These are phyloP conservation scores for Tetrapisispora taiwanensis DNA, from an alignment of 805 yeast species.

Conservation along the genomic window DNA sequence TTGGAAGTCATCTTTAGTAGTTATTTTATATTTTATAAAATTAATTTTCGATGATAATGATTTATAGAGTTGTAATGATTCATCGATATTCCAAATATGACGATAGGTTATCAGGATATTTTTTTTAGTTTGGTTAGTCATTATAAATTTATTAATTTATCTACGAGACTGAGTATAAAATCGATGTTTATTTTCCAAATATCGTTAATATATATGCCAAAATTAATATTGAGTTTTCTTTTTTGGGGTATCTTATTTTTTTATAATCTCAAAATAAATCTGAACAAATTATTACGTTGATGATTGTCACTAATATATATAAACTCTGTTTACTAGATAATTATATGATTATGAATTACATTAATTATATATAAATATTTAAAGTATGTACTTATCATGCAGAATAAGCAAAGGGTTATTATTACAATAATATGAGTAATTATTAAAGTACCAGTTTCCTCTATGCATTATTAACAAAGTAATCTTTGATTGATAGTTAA, in stretches of 20 bases:
- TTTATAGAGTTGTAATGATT: constrained; percentile 33
- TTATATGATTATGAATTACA: not conserved
- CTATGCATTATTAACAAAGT: not conserved
- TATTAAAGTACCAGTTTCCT: not conserved
- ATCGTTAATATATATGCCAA: too few species aligned
- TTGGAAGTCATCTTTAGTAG: constrained; percentile 35
- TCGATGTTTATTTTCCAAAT: too few species aligned
- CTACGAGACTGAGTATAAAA: too few species aligned
- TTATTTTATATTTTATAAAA: constrained; percentile 32
- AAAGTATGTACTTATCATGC: not conserved
- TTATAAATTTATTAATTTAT: too few species aligned
- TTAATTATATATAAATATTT: not conserved
- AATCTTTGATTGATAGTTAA: not conserved
- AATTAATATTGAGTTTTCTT: too few species aligned
- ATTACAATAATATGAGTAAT: not conserved
- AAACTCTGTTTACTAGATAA: not conserved
- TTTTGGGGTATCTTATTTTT: not conserved
- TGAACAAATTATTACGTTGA: too few species aligned
- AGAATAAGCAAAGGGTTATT: not conserved
- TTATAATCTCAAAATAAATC: too few species aligned
- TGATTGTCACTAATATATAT: too few species aligned
- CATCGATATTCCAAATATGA: constrained; percentile 32
- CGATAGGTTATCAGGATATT: constrained; percentile 29
- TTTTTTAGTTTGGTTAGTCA: constrained; percentile 6
- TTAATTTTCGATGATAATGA: constrained; percentile 34